Conservation (phyloP, 345 rosid genomes). For the Firmiana major region DNA sequence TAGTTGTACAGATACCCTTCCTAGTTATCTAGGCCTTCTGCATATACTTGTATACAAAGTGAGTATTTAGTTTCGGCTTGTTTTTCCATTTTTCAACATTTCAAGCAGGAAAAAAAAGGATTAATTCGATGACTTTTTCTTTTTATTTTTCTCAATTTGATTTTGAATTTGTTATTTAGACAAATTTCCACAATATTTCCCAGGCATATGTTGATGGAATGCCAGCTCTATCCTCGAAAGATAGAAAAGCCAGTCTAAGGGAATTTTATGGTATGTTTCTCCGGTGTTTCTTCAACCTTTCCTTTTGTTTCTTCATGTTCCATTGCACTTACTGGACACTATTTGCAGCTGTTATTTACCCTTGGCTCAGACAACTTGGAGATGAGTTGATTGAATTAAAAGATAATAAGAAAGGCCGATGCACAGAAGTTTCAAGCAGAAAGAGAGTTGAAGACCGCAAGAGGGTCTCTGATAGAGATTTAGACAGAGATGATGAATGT, state of each 20-base stretch:
- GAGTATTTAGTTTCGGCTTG: background rate
- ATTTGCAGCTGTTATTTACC: constrained; percentile 57
- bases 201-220: constrained; percentile 65
- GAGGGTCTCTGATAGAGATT: constrained; percentile 26
- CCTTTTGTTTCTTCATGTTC: background rate
- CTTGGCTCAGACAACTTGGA: constrained; percentile 55
- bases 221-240: constrained; percentile 50
- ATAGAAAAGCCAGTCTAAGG: constrained; percentile 50
- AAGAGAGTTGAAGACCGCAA: constrained; percentile 31
- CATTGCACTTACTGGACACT: constrained; percentile 3
- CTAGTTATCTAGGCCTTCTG: constrained; percentile 54
- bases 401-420: constrained; percentile 18
- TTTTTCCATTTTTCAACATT: background rate
- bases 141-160: background rate
- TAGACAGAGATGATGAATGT: constrained; percentile 57
- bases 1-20: constrained; percentile 55
- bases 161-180: background rate
- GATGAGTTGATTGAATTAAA: constrained; percentile 31
- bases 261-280: constrained; percentile 61
- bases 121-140: background rate
- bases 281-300: background rate
- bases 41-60: constrained; percentile 59
- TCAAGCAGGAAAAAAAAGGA: background rate
- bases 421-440: constrained; percentile 19
- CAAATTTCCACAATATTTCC: background rate